Evolutionary conservation across 352 stramenopile genomes (phyloP), one percentile per base, ranked within the genome.

Genomic region (Globisporangium okanoganense): DNA sequence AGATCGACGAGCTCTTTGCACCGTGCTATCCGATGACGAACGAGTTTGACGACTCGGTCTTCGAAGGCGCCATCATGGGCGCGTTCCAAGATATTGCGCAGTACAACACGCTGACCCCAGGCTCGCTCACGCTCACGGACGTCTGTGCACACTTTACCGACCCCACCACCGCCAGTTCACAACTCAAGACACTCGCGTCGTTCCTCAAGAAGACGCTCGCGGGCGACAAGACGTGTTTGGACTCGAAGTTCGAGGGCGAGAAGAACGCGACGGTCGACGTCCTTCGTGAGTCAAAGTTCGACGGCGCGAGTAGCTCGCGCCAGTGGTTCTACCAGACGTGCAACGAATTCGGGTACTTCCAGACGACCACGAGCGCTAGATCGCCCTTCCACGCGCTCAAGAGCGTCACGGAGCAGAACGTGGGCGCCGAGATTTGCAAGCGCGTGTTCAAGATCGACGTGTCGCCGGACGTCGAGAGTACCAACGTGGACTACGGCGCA

Each of bases 301-400:
- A 93, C 56, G 84, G 84, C 29, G 69, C 82, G 53, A 87, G 70
- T 53, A 87, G 75, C 57, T 75, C 78, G 33, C 79, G 84, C 13
- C 84, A 93, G 66, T 96, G 88, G 88, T 78, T 88, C 9, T 96
- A 91, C 61, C 85, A 95, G 65, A 95, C 86, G 20, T 96, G 88
- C 71, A 96, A 94, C 63, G 86, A 96, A 58, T 94, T 96, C 50
- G 87, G 87, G 5, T 96, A 92, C 68, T 94, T 92, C 62, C 85
- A 95, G 62, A 92, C 82, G 22, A 81, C 83, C 12, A 82, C 71
- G 18, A 89, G 76, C 49, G 38, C 55, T 3, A 66, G 61, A 24
- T 87, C 85, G 49, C 86, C 82, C 9, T 93, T 92, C 64, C 70
- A 85, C 38, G 69, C 74, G 56, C 66, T 96, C 24, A 82, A 68